Base-by-base conservation (phyloP, 202 grass and related monocot species). In the Tripidium arundinaceum region DNA sequence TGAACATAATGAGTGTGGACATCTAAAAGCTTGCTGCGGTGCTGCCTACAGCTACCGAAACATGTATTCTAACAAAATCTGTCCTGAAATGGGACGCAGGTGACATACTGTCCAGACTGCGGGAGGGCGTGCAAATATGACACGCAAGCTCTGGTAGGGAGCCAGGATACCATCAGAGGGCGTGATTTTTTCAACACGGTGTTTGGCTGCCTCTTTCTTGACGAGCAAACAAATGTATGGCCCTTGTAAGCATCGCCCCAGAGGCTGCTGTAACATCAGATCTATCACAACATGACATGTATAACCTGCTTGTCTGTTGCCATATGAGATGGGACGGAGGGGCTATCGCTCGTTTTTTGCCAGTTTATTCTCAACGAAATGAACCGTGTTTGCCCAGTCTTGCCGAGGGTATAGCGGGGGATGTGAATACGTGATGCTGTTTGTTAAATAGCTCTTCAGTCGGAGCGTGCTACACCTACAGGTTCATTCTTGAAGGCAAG, bases 51-150 rank as follows among this genome's bases (percentile, higher is more conserved):
- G n/a, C n/a, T n/a, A n/a, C n/a, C n/a, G 31, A 33, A 4, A 33
- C 2, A 47, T 61, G 58, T 36, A 33, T 60, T 59, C 39, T 8
- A 57, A 40, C 29, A 0, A 40, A 64, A 41, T 6, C 38, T 28
- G 12, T 61, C 21, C 70, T 37, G 50, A 14, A 39, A 65, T 86
- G 80, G n/a, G 60, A 25, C 88, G 87, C 81, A 98, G 94, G 92
- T 98, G 64, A 98, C 94, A 57, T 98, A 98, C 64, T 98, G 94
- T 49, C 94, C 92, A 11, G 94, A 98, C 65, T 94, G 92, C 77
- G 87, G 34, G 34, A 94, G 94, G 72, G 92, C 94, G 8, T 98
- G 94, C 74, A 90, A 91, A 14, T 93, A 93, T 59, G 94, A 94
- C 68, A 94, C 88, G 0, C 65, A 79, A 79, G 86, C 90, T 65